These are phyloP conservation scores for Hamamelis virginiana DNA, from an alignment of 164 flowering plant genomes.

Conservation along the genomic window DNA sequence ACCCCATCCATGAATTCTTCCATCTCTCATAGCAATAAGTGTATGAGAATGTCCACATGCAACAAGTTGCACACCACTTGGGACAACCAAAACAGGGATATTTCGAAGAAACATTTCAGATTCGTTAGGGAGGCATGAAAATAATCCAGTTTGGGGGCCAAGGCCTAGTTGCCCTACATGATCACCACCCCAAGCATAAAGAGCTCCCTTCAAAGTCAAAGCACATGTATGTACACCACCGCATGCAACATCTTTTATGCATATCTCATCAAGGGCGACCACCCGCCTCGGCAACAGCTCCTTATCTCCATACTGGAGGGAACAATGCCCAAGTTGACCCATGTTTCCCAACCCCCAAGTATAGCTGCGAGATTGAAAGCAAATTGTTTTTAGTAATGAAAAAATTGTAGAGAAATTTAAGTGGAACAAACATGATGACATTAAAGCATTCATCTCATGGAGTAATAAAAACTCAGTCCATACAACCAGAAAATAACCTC, in stretches of 20 bases:
- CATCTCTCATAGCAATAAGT: constrained; percentile 70
- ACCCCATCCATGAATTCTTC: constrained; percentile 95
- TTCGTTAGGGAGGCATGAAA: constrained; percentile 57
- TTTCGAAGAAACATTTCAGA: constrained; percentile 68
- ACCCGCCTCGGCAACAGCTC: constrained; percentile 92
- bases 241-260: constrained; percentile 70
- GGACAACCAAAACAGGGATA: constrained; percentile 76
- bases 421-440: not conserved
- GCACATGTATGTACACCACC: constrained; percentile 98
- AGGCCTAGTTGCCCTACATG: constrained; percentile 91
- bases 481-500: not conserved
- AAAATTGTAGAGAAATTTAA: not conserved
- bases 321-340: constrained; percentile 97
- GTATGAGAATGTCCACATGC: constrained; percentile 98
- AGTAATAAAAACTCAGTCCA: not conserved
- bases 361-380: constrained; percentile 50
- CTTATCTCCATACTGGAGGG: constrained; percentile 87
- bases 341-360: constrained; percentile 93
- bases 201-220: constrained; percentile 72
- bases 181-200: constrained; percentile 98
- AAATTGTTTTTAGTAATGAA: not conserved
- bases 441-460: not conserved
- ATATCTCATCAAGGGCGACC: constrained; percentile 75
- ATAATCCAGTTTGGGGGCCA: constrained; percentile 78
- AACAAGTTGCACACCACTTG: constrained; percentile 69